Evolutionary conservation across 2,329 filamentous ascomycete species (phyloP).

Genomic region (Ophiocordyceps australis): DNA sequence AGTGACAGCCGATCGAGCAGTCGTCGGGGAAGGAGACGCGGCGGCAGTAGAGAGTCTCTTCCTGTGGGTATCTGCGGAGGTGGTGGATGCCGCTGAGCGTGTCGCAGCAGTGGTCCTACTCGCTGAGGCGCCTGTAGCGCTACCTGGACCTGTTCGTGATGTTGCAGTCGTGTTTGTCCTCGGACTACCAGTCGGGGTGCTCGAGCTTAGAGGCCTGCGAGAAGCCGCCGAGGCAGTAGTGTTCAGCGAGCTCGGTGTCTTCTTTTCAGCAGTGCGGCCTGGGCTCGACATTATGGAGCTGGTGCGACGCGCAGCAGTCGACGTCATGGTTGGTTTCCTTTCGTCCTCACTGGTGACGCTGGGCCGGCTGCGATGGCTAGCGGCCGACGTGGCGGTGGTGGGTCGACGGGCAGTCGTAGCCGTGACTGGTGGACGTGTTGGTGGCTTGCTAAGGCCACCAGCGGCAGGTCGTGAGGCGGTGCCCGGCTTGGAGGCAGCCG

Average conservation of each 20-base stretch:
- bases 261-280: conserved; percentile 14
- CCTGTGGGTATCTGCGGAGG: conserved; percentile 25
- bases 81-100: conserved; percentile 18
- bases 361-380: conserved; percentile 25
- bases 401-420: conserved; percentile 14
- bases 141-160: conserved; percentile 12
- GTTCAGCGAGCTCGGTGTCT: conserved; percentile 15
- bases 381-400: conserved; percentile 15
- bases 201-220: conserved; percentile 14
- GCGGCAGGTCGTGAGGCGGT: conserved; percentile 2
- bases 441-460: conserved; percentile 24
- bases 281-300: conserved; percentile 23
- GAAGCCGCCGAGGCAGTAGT: conserved; percentile 12
- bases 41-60: conserved; percentile 38
- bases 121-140: conserved; percentile 10
- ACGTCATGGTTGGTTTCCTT: conserved; percentile 21
- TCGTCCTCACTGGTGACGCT: conserved; percentile 31
- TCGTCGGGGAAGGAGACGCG: conserved; percentile 16
- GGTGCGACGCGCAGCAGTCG: conserved; percentile 20
- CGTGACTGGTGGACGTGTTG: conserved; percentile 23
- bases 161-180: conserved; percentile 15
- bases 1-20: conserved; percentile 19
- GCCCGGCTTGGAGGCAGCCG: conserved; percentile 7
- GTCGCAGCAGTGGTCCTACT: conserved; percentile 15
- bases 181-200: conserved; percentile 15